Percentiles rank a stretch among this genome's conserved stretches.
phyloP scores from a whole-genome alignment of 2,329 filamentous ascomycete genomes.

The Colletotrichum noveboracense region DNA sequence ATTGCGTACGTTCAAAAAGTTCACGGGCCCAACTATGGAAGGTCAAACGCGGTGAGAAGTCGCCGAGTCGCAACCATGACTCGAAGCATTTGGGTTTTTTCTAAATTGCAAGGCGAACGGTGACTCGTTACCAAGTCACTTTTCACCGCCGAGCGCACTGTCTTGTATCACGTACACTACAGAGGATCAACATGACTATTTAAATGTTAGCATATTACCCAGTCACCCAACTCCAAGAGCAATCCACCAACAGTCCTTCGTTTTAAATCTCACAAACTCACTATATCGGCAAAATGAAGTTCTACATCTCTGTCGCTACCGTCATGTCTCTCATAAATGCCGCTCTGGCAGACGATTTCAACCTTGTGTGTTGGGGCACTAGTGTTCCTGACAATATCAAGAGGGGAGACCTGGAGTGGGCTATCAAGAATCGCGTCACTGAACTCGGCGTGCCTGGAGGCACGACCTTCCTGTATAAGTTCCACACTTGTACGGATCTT shows the following conservation, averaged over 20 bases:
- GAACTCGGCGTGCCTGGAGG: background rate
- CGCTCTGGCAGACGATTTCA: background rate
- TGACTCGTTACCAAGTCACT: accelerated
- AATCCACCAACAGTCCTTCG: accelerated
- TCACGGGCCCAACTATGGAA: no score
- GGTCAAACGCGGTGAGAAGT: background rate
- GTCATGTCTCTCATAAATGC: background rate
- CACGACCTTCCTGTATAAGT: background rate
- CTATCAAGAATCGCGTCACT: background rate
- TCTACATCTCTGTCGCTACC: background rate
- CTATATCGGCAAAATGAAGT: background rate
- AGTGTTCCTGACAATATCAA: background rate
- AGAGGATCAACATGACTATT: background rate
- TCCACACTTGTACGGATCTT: background rate
- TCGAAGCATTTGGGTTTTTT: background rate
- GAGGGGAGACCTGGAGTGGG: background rate
- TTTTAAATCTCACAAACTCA: background rate
- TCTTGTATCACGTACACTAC: background rate
- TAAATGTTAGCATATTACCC: accelerated
- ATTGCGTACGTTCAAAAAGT: no score
- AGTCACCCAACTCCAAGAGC: accelerated
- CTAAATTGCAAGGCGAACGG: background rate
- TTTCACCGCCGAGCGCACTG: accelerated
- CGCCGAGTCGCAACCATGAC: background rate
- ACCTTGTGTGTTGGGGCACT: background rate